Evolutionary conservation across 345 rosid species (phyloP).

Genomic region (Trapa bicornis): DNA sequence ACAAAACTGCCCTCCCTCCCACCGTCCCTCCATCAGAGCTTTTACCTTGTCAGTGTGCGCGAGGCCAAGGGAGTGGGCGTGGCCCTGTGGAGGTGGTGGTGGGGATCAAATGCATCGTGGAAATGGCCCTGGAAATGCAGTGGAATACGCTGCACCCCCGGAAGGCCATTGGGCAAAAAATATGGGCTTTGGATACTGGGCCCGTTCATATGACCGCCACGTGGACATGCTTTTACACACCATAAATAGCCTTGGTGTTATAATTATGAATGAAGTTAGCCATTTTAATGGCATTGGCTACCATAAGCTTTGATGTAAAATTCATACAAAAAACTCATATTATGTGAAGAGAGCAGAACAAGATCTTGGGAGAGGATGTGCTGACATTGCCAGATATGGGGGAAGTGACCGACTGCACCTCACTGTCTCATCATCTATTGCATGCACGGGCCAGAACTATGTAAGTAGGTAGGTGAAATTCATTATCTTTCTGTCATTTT

Average conservation of each 20-base stretch:
- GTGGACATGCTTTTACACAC: slow-evolving; percentile 26
- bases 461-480: neutral
- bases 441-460: neutral
- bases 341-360: no score
- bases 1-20: neutral
- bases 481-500: no score
- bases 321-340: no score
- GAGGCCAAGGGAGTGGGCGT: no score
- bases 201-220: slow-evolving; percentile 50
- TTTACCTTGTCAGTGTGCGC: neutral
- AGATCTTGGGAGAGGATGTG: no score
- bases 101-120: neutral
- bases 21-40: neutral
- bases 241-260: no score
- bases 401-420: no score
- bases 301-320: no score
- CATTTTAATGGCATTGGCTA: no score
- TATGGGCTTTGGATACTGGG: slow-evolving; percentile 22
- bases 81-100: neutral
- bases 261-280: no score
- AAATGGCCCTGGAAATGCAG: neutral
- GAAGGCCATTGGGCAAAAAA: slow-evolving; percentile 1
- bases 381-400: no score
- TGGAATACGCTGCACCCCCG: neutral
- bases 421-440: neutral